Base-by-base conservation (phyloP, 768 basidiomycete genomes). In the Podaxis sp. region DNA sequence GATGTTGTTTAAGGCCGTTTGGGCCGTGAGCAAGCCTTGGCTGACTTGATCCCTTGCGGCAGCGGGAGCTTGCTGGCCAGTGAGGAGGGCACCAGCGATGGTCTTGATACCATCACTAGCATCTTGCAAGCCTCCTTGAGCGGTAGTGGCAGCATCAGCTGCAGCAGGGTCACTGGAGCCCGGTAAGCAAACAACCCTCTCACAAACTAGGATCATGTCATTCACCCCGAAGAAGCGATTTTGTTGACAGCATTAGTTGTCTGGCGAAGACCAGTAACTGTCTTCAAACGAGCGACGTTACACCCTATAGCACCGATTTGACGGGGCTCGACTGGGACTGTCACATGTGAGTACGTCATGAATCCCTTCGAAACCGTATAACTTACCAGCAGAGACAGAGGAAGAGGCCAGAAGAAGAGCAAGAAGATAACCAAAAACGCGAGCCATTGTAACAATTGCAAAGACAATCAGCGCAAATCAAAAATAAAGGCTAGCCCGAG, bases 221-320 rank as follows among this genome's bases (percentile, higher is more conserved):
- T 55, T 56, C 13, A 55, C 61, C 47, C 50, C 19, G 61, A 62
- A 8, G 41, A 4, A 15, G 65, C 55, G 33, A 74, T 64, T 25
- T 65, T 67, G 41, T 64, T 57, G 19, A 72, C 67, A 13, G 70
- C 70, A 25, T 43, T 38, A 27, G 65, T 68, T 24, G 72, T 68
- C 27, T 56, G 53, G 0, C 66, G 68, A 29, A 73, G 72, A 27
- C 63, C 63, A 19, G 61, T 58, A 36, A 73, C 69, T 27, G 68
- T 71, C 37, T 70, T 67, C 27, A 68, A 55, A 25, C 71, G 71
- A 43, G 70, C 68, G 19, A 68, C 60, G 52, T 70, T 71, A 62
- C 73, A 73, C 13, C 55, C 37, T 24, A 59, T 33, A 33, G 58
- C 63, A 22, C 63, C 63, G 24, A 63, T 46, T 51, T 57, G 51